These are phyloP conservation scores for Aspergillus aculeatinus DNA, from an alignment of 2,329 filamentous ascomycete genomes.

Conservation along the genomic window DNA sequence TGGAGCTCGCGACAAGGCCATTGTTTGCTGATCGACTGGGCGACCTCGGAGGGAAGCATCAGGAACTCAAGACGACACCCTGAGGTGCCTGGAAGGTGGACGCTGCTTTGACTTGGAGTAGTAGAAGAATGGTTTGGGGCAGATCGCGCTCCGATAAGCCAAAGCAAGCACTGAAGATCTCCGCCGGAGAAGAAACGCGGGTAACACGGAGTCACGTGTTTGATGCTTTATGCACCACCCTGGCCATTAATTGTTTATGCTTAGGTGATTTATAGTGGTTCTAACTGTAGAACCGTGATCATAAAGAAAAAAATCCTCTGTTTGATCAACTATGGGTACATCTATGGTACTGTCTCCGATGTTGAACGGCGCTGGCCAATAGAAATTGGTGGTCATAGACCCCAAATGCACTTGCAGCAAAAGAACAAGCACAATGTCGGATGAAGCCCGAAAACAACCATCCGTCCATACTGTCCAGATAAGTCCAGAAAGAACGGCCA, in stretches of 20 bases:
- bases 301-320: constrained; percentile 7
- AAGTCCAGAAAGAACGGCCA: not conserved
- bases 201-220: constrained; percentile 3
- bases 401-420: constrained; percentile 7
- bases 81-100: not conserved
- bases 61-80: not conserved
- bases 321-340: constrained; percentile 33
- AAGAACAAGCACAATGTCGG: not conserved
- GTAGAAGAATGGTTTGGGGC: not conserved
- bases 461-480: not conserved
- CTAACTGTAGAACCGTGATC: too few species aligned
- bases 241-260: not conserved
- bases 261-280: not conserved
- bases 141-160: not conserved
- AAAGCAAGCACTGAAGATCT: not conserved
- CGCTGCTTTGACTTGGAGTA: not conserved
- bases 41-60: constrained; percentile 37
- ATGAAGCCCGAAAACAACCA: not conserved
- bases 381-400: constrained; percentile 15
- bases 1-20: constrained; percentile 48
- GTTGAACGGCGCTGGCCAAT: constrained; percentile 18
- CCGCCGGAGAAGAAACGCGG: not conserved
- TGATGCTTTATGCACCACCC: not conserved
- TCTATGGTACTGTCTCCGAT: constrained; percentile 34
- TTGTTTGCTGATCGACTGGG: constrained; percentile 37